A percentile compares a stretch with the other conserved stretches of the same genome.
Evolutionary conservation across 225 moss, liverwort and hornwort genomes (phyloP).

Genomic region (Pseudisothecium myosuroides): DNA sequence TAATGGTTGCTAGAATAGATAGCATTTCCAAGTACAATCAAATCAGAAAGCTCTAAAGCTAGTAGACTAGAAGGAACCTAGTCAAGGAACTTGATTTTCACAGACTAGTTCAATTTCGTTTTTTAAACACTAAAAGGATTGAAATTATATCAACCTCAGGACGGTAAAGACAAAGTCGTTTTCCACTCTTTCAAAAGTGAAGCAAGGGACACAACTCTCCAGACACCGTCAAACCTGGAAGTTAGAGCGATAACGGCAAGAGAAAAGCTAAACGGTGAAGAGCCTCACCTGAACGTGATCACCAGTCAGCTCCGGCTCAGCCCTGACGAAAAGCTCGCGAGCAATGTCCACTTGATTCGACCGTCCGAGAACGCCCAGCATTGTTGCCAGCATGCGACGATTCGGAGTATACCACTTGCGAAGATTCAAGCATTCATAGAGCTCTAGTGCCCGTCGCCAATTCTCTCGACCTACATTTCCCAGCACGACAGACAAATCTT

Average conservation of each 20-base stretch:
- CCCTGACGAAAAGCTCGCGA: conserved; percentile 68
- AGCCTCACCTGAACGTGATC: conserved; percentile 61
- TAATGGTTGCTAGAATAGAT: background rate
- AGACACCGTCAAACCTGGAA: background rate
- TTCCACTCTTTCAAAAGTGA: background rate
- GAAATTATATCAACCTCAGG: background rate
- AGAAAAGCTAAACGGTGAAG: background rate
- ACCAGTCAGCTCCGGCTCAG: conserved; percentile 72
- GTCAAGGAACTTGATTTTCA: background rate
- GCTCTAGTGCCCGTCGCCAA: conserved; percentile 80
- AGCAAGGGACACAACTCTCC: background rate
- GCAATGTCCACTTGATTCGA: conserved; percentile 62
- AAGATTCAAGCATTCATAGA: conserved; percentile 88
- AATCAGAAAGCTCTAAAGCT: background rate
- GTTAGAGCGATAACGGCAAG: background rate
- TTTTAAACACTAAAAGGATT: background rate
- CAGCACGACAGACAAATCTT: conserved; percentile 66
- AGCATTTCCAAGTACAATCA: background rate
- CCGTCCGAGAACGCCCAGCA: conserved; percentile 73
- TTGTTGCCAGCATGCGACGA: conserved; percentile 84
- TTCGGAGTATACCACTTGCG: conserved; percentile 85
- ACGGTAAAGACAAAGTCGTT: background rate
- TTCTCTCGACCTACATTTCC: conserved; percentile 60
- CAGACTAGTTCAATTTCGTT: background rate
- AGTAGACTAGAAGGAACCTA: background rate